A percentile compares a stretch with the other conserved stretches of the same genome.
Evolutionary conservation across 73 alveolate species (phyloP).

Genomic region (Paramecium sonneborni): DNA sequence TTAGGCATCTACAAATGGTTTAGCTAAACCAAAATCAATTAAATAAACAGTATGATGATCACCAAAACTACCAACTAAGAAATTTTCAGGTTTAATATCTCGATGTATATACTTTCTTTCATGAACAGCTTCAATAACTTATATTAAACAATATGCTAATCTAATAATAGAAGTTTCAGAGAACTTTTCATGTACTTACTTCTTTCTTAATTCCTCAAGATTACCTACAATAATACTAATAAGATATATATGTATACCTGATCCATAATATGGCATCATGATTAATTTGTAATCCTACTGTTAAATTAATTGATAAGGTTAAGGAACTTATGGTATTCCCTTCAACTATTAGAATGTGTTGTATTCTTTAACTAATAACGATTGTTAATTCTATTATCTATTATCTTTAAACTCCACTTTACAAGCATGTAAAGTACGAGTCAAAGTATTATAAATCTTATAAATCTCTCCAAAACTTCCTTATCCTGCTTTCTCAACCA

Average conservation of each 20-base stretch:
- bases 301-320: conserved; percentile 54
- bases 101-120: conserved; percentile 65
- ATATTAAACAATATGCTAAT: conserved; percentile 53
- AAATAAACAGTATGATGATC: conserved; percentile 62
- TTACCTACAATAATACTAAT: conserved; percentile 27
- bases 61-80: conserved; percentile 67
- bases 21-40: conserved; percentile 69
- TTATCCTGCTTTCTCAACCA: conserved; percentile 61
- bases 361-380: conserved; percentile 45
- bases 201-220: conserved; percentile 62
- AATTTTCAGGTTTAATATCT: conserved; percentile 72
- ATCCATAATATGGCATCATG: conserved; percentile 57
- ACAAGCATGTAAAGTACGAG: conserved; percentile 51
- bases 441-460: conserved; percentile 45
- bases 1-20: conserved; percentile 51
- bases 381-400: conserved; percentile 1
- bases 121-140: conserved; percentile 59
- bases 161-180: conserved; percentile 24
- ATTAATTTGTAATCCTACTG: conserved; percentile 40
- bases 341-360: conserved; percentile 21
- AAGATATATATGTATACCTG: not conserved
- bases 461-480: conserved; percentile 66
- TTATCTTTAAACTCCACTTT: conserved; percentile 60
- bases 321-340: conserved; percentile 57
- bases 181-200: conserved; percentile 44